phyloP scores from a whole-genome alignment of 2,329 filamentous ascomycete genomes.

The Helminthosporium solani region DNA sequence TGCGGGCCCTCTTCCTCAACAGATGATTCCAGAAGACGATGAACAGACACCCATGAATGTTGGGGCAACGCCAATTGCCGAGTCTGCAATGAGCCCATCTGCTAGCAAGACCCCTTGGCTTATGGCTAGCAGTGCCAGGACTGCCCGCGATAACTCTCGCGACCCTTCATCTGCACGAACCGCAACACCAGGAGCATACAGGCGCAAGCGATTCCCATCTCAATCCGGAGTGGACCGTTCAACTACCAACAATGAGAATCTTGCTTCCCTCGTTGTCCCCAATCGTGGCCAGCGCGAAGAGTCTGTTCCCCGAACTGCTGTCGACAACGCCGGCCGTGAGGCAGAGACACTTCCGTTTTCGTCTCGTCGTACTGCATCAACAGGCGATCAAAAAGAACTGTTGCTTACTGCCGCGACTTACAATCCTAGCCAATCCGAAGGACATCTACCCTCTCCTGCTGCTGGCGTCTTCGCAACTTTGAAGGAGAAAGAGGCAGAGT shows the following conservation, averaged over 20 bases:
- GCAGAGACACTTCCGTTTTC: slow-evolving; percentile 45
- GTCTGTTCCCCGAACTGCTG: slow-evolving; percentile 33
- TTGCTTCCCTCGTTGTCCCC: slow-evolving; percentile 38
- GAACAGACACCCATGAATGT: slow-evolving; percentile 73
- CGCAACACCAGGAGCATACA: slow-evolving; percentile 63
- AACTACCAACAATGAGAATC: slow-evolving; percentile 33
- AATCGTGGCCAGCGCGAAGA: slow-evolving; percentile 36
- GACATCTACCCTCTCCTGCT: slow-evolving; percentile 63
- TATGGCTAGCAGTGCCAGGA: slow-evolving; percentile 24
- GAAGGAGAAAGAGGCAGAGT: slow-evolving; percentile 62
- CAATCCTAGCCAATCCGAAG: slow-evolving; percentile 28
- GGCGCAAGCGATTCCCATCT: slow-evolving; percentile 64
- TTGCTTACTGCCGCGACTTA: slow-evolving; percentile 42
- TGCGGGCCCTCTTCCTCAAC: slow-evolving; percentile 45
- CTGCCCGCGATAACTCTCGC: slow-evolving; percentile 34
- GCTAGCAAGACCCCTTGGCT: slow-evolving; percentile 48
- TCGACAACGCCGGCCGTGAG: slow-evolving; percentile 43
- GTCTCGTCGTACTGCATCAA: slow-evolving; percentile 30
- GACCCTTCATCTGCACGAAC: slow-evolving; percentile 52
- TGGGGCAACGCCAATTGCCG: slow-evolving; percentile 83
- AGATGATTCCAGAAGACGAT: slow-evolving; percentile 66
- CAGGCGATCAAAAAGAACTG: slow-evolving; percentile 59
- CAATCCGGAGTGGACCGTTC: slow-evolving; percentile 33
- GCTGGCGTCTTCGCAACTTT: slow-evolving; percentile 63
- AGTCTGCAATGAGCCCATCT: slow-evolving; percentile 66